Percentiles rank a stretch among this genome's conserved stretches.
Conservation (phyloP, 306 rosid genomes). For the Arachis hypogaea region DNA sequence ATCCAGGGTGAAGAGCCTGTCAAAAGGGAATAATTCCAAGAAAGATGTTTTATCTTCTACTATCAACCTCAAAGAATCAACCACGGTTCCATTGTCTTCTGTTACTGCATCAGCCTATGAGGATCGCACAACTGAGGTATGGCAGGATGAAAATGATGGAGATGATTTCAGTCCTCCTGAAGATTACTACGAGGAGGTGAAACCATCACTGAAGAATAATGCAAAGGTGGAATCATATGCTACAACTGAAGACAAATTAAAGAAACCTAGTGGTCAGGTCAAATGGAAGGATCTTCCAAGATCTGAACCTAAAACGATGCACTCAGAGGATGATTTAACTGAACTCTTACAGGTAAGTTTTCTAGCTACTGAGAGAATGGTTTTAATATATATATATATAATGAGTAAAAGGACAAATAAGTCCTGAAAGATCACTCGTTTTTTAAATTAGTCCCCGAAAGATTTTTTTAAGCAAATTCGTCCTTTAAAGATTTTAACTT, state of each 20-base stretch:
- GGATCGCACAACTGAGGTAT: conserved; percentile 55
- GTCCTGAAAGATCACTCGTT: no score
- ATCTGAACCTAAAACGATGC: conserved; percentile 55
- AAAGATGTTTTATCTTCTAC: conserved; percentile 75
- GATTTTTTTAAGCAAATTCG: no score
- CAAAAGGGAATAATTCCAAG: conserved; percentile 84
- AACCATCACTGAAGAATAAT: conserved; percentile 77
- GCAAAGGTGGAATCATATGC: conserved; percentile 66
- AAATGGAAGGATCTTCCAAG: conserved; percentile 81
- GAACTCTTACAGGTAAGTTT: conserved; percentile 81
- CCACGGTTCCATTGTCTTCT: conserved; percentile 73
- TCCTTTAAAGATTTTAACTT: no score
- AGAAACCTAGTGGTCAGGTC: conserved; percentile 67
- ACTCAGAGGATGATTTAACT: conserved; percentile 79
- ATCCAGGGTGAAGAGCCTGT: conserved; percentile 91
- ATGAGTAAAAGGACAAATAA: no score
- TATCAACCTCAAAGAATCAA: conserved; percentile 83
- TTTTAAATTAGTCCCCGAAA: no score
- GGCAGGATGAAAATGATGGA: conserved; percentile 69
- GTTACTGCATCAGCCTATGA: conserved; percentile 62
- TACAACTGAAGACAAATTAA: conserved; percentile 64
- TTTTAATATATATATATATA: background rate
- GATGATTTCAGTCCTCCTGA: conserved; percentile 77
- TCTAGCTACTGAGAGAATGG: conserved; percentile 19
- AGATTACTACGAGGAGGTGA: conserved; percentile 70